These are phyloP conservation scores for Schoenoplectus tabernaemontani DNA, from an alignment of 202 grass and related monocot genomes.

Conservation along the genomic window DNA sequence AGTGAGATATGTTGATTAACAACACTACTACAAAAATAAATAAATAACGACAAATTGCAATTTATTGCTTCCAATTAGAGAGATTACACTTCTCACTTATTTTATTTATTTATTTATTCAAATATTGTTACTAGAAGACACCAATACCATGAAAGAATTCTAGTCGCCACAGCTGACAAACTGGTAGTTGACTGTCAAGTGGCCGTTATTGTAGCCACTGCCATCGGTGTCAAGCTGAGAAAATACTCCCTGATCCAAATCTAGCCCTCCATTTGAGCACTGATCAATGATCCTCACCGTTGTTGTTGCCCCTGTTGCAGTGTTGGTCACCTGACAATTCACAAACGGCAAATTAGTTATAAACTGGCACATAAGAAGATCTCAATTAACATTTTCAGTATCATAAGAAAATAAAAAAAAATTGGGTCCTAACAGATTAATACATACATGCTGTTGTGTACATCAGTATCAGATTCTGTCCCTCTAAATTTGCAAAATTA, in stretches of 20 bases:
- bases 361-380: background rate
- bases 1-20: no score
- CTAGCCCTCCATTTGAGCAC: conserved; percentile 41
- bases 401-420: no score
- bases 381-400: no score
- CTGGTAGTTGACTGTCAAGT: conserved; percentile 36
- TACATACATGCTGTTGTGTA: no score
- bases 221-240: conserved; percentile 37
- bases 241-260: conserved; percentile 38
- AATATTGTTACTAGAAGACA: background rate
- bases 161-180: conserved; percentile 33
- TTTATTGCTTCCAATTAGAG: background rate
- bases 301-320: conserved; percentile 15
- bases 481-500: no score
- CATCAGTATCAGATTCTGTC: no score
- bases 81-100: background rate
- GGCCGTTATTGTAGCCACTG: background rate
- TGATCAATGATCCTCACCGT: conserved; percentile 45
- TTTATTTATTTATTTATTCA: background rate
- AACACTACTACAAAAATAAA: background rate
- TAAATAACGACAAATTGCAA: background rate
- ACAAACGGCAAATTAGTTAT: no score
- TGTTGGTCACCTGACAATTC: conserved; percentile 41
- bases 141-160: background rate
- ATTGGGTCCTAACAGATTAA: no score